phyloP scores from a whole-genome alignment of 2,329 filamentous ascomycete species.

The Aspergillus ochraceus region DNA sequence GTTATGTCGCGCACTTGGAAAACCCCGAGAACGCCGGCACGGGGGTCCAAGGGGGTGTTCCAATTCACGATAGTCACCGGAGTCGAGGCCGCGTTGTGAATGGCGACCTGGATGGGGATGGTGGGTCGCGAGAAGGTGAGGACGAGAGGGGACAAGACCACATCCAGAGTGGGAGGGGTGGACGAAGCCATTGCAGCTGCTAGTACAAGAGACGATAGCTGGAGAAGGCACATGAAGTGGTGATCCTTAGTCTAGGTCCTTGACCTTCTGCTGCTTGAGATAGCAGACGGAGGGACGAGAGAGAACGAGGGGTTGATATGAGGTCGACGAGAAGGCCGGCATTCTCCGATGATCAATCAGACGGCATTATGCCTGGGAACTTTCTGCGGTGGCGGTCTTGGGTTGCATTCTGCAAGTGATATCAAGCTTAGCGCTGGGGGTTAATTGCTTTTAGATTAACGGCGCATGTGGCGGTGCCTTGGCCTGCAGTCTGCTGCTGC shows the following conservation, averaged over 20 bases:
- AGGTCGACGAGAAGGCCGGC: neutral
- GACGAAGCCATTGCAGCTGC: conserved; percentile 10
- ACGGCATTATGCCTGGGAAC: neutral
- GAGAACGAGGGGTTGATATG: neutral
- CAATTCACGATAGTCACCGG: conserved; percentile 38
- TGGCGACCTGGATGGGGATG: conserved; percentile 26
- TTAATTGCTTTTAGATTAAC: neutral
- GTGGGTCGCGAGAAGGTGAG: conserved; percentile 14
- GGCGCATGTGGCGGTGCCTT: neutral
- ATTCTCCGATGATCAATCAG: neutral
- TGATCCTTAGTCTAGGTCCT: neutral
- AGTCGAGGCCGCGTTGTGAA: conserved; percentile 28
- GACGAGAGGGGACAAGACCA: conserved; percentile 18
- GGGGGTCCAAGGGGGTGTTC: conserved; percentile 38
- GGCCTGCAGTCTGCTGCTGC: neutral
- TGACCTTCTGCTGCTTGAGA: neutral
- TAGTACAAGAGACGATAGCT: neutral
- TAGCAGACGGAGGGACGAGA: neutral
- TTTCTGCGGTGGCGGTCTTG: neutral
- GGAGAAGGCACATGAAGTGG: neutral
- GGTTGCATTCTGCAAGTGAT: conserved; percentile 3
- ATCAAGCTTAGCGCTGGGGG: no score
- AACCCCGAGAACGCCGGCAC: conserved; percentile 30
- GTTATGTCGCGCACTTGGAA: conserved; percentile 29
- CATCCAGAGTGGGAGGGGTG: conserved; percentile 14